Evolutionary conservation across 2,329 filamentous ascomycete species (phyloP), one percentile per base, ranked within the genome.

Genomic region (Calycina marina): DNA sequence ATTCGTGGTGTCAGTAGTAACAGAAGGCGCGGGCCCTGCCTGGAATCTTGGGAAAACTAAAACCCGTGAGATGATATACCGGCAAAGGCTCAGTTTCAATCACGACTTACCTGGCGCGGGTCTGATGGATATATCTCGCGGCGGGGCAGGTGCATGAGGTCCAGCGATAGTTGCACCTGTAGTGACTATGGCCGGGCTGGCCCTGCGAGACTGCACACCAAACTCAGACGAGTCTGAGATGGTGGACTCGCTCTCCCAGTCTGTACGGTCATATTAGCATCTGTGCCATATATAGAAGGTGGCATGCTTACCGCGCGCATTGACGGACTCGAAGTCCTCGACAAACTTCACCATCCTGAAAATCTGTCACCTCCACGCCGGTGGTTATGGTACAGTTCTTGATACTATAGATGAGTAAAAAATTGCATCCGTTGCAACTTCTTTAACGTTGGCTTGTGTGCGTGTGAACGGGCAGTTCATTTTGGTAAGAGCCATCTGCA

Each of bases 321-420:
- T 22, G n/a, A 9, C 8, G 8, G 8, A 8, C 20, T 22, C 20
- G 20, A 22, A 22, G 20, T 22, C 20, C 20, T 22, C n/a, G 3
- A 8, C n/a, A 22, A n/a, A 22, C 8, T 3, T 22, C 20, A 22
- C n/a, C n/a, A n/a, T n/a, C n/a, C n/a, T n/a, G n/a, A n/a, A n/a
- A n/a, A n/a, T n/a, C n/a, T n/a, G n/a, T n/a, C n/a, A n/a, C n/a
- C n/a, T n/a, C n/a, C n/a, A n/a, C n/a, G n/a, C n/a, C n/a, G n/a
- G n/a, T n/a, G 31, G 35, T 5, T 38, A 15, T 24, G 27, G 28
- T 20, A 24, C 4, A 14, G 8, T 29, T 11, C 24, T 18, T 18
- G 20, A 16, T 12, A 18, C 12, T 13, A n/a, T n/a, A n/a, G n/a
- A n/a, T n/a, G n/a, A n/a, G n/a, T n/a, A n/a, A n/a, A n/a, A n/a